Evolutionary conservation across 257 asterid species (phyloP).

Genomic region (Salvia rosmarinus): DNA sequence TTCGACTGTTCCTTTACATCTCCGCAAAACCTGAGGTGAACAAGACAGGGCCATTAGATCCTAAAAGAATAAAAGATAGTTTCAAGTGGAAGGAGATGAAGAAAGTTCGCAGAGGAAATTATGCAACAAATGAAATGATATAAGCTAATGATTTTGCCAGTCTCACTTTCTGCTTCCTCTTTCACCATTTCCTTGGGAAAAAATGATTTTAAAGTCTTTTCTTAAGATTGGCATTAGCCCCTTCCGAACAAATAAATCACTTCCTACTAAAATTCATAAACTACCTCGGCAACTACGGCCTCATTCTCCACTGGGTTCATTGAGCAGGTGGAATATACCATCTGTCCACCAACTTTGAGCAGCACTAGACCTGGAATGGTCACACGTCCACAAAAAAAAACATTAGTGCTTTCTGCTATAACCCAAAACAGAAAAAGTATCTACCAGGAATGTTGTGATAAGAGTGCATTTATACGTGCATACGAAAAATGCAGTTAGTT

Average conservation of each 20-base stretch:
- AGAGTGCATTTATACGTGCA: not conserved
- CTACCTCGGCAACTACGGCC: constrained; percentile 96
- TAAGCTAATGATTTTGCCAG: not conserved
- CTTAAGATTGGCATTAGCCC: constrained; percentile 17
- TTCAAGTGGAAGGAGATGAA: not conserved
- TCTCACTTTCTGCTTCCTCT: not conserved
- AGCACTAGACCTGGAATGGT: constrained; percentile 71
- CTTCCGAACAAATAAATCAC: constrained; percentile 25
- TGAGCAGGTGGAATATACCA: constrained; percentile 98
- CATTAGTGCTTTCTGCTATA: constrained; percentile 23
- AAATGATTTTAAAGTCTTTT: constrained; percentile 4
- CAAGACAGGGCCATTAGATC: constrained; percentile 31
- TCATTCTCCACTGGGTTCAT: constrained; percentile 98
- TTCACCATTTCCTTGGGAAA: constrained; percentile 17
- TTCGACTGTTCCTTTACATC: constrained; percentile 81
- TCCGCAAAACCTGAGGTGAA: constrained; percentile 66
- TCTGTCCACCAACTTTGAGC: constrained; percentile 96
- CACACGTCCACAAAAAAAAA: constrained; percentile 12
- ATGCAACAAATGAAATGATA: constrained; percentile 14
- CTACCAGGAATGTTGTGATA: not conserved
- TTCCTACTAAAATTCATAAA: constrained; percentile 26
- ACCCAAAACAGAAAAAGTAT: not conserved
- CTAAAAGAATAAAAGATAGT: constrained; percentile 17
- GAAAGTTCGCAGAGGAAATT: constrained; percentile 6
- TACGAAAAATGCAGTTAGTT: not conserved